Percentiles rank a stretch among this genome's conserved stretches.
Conservation (phyloP, 2,329 filamentous ascomycete species). For the Fusarium dlaminii region DNA sequence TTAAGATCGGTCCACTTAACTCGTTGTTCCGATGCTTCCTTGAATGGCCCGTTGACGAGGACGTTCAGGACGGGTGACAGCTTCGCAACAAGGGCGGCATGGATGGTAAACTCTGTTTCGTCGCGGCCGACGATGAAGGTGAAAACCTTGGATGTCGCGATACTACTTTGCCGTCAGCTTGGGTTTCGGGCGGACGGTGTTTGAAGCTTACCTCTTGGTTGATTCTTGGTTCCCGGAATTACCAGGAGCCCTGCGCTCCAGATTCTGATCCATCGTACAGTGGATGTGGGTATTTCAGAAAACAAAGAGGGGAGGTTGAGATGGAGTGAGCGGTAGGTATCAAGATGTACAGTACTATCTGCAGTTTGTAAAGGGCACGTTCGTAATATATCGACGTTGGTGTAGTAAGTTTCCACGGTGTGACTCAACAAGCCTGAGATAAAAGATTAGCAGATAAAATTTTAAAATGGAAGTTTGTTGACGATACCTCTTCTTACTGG, state of each 20-base stretch:
- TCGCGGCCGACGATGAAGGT: not conserved
- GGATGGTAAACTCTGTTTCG: accelerated
- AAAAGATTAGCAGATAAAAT: not conserved
- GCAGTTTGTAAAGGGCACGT: accelerated
- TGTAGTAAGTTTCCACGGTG: not conserved
- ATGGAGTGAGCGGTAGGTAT: not conserved
- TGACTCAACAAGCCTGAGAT: not conserved
- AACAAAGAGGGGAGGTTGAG: accelerated
- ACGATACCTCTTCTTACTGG: not conserved
- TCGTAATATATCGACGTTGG: accelerated
- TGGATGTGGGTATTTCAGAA: accelerated
- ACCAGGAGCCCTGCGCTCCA: accelerated
- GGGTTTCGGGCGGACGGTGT: accelerated
- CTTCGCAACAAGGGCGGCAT: not conserved
- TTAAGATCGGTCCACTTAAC: not conserved
- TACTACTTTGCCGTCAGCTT: not conserved
- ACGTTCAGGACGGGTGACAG: not conserved
- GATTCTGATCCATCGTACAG: accelerated
- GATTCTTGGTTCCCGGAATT: accelerated
- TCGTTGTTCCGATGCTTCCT: not conserved
- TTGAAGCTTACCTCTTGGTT: not conserved
- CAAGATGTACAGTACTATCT: accelerated
- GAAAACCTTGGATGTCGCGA: not conserved
- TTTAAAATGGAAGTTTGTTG: not conserved
- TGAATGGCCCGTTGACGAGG: not conserved